Percentiles rank a stretch among this genome's conserved stretches.
Conservation (phyloP, 139 green algal species). For the Chlamydomonas sp. region DNA sequence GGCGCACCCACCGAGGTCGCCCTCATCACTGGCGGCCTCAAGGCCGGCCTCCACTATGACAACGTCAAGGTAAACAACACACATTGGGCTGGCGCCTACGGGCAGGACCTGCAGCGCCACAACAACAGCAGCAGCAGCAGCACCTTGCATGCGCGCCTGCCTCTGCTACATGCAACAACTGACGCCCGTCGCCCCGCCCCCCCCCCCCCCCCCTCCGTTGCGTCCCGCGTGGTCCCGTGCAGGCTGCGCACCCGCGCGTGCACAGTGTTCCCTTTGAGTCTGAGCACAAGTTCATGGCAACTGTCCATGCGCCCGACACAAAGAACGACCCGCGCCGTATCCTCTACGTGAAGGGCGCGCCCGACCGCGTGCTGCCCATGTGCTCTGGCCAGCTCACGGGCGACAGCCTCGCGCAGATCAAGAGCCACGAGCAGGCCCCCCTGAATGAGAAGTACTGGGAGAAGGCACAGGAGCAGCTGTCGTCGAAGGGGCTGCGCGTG, state of each 20-base stretch:
- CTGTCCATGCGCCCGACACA: conserved; percentile 12
- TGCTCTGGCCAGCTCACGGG: conserved; percentile 16
- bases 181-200: no score
- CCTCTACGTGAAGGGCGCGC: conserved; percentile 33
- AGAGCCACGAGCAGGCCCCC: background rate
- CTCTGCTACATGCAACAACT: no score
- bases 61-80: conserved; percentile 14
- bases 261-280: conserved; percentile 28
- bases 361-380: conserved; percentile 29
- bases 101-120: no score
- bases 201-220: no score
- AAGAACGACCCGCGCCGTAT: background rate
- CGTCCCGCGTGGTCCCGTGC: no score
- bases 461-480: conserved; percentile 24
- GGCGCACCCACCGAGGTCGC: conserved; percentile 31
- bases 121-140: no score
- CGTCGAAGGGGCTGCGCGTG: conserved; percentile 29
- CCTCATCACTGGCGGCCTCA: conserved; percentile 25
- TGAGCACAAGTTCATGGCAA: conserved; percentile 43
- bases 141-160: no score
- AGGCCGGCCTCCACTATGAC: conserved; percentile 20
- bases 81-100: no score
- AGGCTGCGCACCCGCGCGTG: conserved; percentile 16
- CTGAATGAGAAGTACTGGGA: conserved; percentile 22
- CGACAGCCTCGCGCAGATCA: conserved; percentile 8